These are phyloP conservation scores for Ceratobasidium sp. DNA, from an alignment of 1,284 basidiomycete species.

Conservation along the genomic window DNA sequence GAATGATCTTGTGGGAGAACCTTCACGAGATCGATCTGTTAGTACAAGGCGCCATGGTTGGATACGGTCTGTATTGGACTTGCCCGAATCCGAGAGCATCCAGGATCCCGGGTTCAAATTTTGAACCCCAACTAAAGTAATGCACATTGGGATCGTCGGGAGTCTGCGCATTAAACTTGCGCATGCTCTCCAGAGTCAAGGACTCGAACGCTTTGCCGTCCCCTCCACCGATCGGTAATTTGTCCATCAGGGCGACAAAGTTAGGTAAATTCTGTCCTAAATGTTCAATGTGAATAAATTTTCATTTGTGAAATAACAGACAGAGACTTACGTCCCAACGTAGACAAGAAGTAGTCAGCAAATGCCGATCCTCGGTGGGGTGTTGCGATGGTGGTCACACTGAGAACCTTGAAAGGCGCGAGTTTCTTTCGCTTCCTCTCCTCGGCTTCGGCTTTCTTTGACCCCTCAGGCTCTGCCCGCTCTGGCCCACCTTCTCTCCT, in stretches of 20 bases:
- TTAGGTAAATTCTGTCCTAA: constrained; percentile 52
- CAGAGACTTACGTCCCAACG: constrained; percentile 67
- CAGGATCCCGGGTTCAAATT: constrained; percentile 84
- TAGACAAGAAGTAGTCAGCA: constrained; percentile 88
- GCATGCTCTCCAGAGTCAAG: constrained; percentile 87
- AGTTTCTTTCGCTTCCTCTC: constrained; percentile 39
- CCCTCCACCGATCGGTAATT: constrained; percentile 85
- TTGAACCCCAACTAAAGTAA: constrained; percentile 94
- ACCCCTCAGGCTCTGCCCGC: constrained; percentile 44
- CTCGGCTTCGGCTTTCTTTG: constrained; percentile 50
- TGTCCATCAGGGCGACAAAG: constrained; percentile 63
- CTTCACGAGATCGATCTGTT: constrained; percentile 50
- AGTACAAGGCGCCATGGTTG: no score
- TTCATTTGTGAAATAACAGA: no score
- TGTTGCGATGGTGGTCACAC: constrained; percentile 91
- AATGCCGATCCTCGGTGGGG: constrained; percentile 94
- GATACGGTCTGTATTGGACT: no score
- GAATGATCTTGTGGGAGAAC: constrained; percentile 83
- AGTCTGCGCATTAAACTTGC: constrained; percentile 83
- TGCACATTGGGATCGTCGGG: constrained; percentile 77
- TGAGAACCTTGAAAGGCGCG: constrained; percentile 64
- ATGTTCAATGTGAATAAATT: constrained; percentile 50
- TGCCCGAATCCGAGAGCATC: constrained; percentile 68
- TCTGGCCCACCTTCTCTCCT: constrained; percentile 20
- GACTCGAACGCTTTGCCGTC: constrained; percentile 91